Base-by-base conservation (phyloP, 192 early-diverging fungal species). In the Umbelopsis sp. region DNA sequence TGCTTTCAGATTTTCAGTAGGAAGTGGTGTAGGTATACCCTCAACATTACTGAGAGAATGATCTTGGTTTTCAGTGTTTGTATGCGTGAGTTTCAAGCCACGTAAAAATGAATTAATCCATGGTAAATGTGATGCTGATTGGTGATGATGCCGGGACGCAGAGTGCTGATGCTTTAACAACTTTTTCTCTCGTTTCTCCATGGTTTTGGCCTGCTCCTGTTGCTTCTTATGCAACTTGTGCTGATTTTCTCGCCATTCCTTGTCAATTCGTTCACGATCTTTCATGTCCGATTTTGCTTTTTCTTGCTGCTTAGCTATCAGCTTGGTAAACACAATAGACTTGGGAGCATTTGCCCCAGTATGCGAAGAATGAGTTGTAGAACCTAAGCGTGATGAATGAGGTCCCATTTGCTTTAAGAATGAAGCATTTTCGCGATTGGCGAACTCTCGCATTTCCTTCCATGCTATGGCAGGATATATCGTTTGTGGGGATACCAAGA, bases 201-300 rank as follows among this genome's bases (percentile, higher is more conserved):
- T 66, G 3, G 49, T 71, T 49, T 78, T 74, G 13, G 78, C 74
- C 48, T 86, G 80, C 37, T 86, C 82, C 46, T 78, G 64, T 61
- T 84, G 78, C n/a, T 73, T 74, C 48, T 82, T 84, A 55, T 82
- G 80, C 30, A 78, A 64, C 61, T 80, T 75, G 13, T 80, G 72
- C 27, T 82, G 82, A 0, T 72, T 71, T 27, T 89, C 88, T 20
- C 86, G 82, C 71, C 88, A 80, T 67, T 89, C 89, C 49, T 82
- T 78, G 46, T 86, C 86, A 15, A 93, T 74, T n/a, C 85, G 77
- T 27, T 90, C 89, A 45, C 82, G 84, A 71, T 91, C 90, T 23
- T 88, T 89, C 30, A 84, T 82, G 69, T 91, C 91, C 20, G 86
- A 85, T 51, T 85, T 85, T 9, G 86, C 55, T 61, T 90, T 90